Conservation (phyloP, 1,139 yeast species). For the Candida sojae region DNA sequence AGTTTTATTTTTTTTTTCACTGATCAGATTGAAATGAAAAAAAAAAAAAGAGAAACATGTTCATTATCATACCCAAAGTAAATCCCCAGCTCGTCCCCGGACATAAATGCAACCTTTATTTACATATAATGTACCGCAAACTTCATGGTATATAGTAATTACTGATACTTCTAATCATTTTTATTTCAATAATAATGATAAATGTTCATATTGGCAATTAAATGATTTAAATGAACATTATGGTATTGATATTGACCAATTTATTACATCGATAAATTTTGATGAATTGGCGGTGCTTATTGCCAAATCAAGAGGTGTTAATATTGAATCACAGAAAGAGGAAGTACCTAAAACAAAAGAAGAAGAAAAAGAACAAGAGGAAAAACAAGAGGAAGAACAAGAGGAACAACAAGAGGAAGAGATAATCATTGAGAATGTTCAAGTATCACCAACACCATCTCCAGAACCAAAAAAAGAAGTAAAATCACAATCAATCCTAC, state of each 20-base stretch:
- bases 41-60: not conserved
- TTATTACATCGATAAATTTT: conserved; percentile 21
- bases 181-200: conserved; percentile 25
- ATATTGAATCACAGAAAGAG: conserved; percentile 10
- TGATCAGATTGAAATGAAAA: not conserved
- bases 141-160: conserved; percentile 32
- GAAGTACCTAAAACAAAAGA: conserved; percentile 10
- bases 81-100: not conserved
- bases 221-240: conserved; percentile 22
- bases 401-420: conserved; percentile 11
- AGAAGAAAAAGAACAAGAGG: conserved; percentile 6
- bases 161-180: conserved; percentile 31
- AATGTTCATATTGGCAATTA: conserved; percentile 36
- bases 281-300: conserved; percentile 33
- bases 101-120: conserved; percentile 17
- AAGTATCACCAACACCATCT: not conserved
- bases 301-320: conserved; percentile 34
- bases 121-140: conserved; percentile 20
- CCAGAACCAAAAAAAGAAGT: conserved; percentile 2
- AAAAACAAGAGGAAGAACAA: conserved; percentile 6
- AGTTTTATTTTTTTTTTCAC: too few relatives aligned
- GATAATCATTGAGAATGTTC: conserved; percentile 1
- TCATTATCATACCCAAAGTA: too few relatives aligned
- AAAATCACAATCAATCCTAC: conserved; percentile 6
- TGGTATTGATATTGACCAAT: conserved; percentile 17